These are phyloP conservation scores for Eucommia ulmoides DNA, from an alignment of 257 asterid species.

Conservation along the genomic window DNA sequence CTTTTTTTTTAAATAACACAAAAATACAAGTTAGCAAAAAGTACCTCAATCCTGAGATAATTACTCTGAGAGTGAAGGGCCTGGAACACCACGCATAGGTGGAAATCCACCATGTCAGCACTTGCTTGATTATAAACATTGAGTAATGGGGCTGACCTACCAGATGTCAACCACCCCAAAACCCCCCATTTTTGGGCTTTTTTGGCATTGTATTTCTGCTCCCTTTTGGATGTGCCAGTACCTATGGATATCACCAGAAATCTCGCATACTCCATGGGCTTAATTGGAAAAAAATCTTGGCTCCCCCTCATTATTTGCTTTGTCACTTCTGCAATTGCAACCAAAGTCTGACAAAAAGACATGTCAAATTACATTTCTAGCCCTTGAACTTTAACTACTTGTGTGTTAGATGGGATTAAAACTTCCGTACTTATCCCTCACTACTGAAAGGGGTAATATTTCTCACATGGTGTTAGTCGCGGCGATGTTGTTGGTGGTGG, in stretches of 20 bases:
- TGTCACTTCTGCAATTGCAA: constrained; percentile 4
- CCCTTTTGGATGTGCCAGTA: constrained; percentile 1
- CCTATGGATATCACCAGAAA: constrained; percentile 11
- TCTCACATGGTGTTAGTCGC: too few relatives aligned
- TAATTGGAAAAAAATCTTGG: background rate
- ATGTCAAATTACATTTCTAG: too few relatives aligned
- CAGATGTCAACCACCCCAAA: constrained; percentile 4
- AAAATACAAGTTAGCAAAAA: too few relatives aligned
- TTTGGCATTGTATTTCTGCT: constrained; percentile 1
- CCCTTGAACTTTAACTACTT: too few relatives aligned
- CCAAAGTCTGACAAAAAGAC: constrained; percentile 10
- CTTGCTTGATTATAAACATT: constrained; percentile 3
- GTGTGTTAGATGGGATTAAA: too few relatives aligned
- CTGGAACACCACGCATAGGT: background rate
- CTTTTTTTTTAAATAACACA: too few relatives aligned
- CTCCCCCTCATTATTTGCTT: background rate
- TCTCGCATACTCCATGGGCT: background rate
- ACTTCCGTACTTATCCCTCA: too few relatives aligned
- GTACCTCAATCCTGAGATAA: background rate
- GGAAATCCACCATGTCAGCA: background rate
- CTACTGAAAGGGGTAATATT: too few relatives aligned
- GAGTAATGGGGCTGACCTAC: background rate
- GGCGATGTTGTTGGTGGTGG: too few relatives aligned
- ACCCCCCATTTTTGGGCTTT: constrained; percentile 11
- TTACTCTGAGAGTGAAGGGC: background rate